phyloP scores from a whole-genome alignment of 2,329 filamentous ascomycete genomes.

The Mariannaea sp. region DNA sequence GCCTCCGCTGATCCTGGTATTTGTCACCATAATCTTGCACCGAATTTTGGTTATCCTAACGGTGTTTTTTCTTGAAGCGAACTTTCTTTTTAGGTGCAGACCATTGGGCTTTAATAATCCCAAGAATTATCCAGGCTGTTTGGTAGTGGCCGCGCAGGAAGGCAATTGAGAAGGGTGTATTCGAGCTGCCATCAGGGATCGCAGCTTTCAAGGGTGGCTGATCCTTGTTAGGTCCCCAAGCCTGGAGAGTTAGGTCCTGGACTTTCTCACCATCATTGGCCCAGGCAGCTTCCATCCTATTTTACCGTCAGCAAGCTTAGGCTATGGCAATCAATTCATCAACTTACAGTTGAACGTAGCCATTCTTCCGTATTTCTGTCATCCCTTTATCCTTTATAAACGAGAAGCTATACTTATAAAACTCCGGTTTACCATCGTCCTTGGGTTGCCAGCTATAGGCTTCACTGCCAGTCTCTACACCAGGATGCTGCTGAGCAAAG shows the following conservation, averaged over 20 bases:
- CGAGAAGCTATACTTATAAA: conserved; percentile 55
- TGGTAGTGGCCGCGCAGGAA: conserved; percentile 68
- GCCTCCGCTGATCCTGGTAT: conserved; percentile 43
- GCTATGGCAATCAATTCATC: not conserved
- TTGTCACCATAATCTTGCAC: conserved; percentile 47
- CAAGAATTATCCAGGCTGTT: conserved; percentile 68
- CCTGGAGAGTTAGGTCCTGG: conserved; percentile 64
- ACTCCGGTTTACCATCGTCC: too few relatives aligned
- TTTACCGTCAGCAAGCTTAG: conserved; percentile 19
- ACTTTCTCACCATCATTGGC: conserved; percentile 67
- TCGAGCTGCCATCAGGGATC: conserved; percentile 54
- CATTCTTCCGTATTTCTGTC: conserved; percentile 58
- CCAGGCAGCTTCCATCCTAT: conserved; percentile 75
- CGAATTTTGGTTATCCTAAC: conserved; percentile 43
- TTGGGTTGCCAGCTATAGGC: too few relatives aligned
- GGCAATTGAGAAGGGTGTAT: conserved; percentile 71
- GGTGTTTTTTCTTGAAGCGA: conserved; percentile 53
- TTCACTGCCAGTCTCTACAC: conserved; percentile 47
- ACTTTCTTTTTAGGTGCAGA: conserved; percentile 57
- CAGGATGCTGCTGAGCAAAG: conserved; percentile 67
- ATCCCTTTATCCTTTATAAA: conserved; percentile 60
- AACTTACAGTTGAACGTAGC: conserved; percentile 67
- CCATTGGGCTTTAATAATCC: conserved; percentile 73
- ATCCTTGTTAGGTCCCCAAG: conserved; percentile 59
- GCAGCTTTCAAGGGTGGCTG: conserved; percentile 68